These are phyloP conservation scores for Ceratorhiza oryzae-sativae DNA, from an alignment of 1,284 basidiomycete genomes.

Conservation along the genomic window DNA sequence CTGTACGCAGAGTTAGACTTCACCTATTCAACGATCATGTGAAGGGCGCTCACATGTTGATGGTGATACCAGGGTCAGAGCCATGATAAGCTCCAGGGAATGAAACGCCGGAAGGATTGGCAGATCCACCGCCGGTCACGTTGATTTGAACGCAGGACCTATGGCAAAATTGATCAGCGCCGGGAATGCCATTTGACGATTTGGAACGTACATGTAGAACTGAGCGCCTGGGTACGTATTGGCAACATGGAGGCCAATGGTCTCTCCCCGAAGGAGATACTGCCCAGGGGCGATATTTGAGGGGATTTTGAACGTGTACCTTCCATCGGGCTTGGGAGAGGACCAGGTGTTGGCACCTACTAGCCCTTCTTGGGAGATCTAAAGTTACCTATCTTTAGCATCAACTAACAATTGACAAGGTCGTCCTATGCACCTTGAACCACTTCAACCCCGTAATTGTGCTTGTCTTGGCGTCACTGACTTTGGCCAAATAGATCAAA, in stretches of 20 bases:
- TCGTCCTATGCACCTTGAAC: slow-evolving; percentile 27
- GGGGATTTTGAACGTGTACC: slow-evolving; percentile 61
- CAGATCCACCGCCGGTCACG: slow-evolving; percentile 37
- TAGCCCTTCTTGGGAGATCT: slow-evolving; percentile 35
- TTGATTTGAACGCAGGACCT: slow-evolving; percentile 31
- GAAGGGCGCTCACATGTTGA: neutral
- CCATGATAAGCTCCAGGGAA: slow-evolving; percentile 42
- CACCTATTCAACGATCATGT: neutral
- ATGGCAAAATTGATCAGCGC: neutral
- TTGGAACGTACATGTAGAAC: slow-evolving; percentile 38
- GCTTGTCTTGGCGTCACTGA: slow-evolving; percentile 28
- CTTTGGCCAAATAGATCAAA: slow-evolving; percentile 39
- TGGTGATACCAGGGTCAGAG: slow-evolving; percentile 43
- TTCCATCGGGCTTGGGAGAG: slow-evolving; percentile 49
- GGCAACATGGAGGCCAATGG: slow-evolving; percentile 50
- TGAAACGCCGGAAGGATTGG: slow-evolving; percentile 32
- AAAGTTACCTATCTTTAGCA: neutral
- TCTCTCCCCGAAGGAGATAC: slow-evolving; percentile 61
- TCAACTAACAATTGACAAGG: neutral
- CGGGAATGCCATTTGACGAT: neutral
- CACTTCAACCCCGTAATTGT: slow-evolving; percentile 37
- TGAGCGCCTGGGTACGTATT: slow-evolving; percentile 41
- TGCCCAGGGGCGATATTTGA: slow-evolving; percentile 58
- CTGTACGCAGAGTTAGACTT: slow-evolving; percentile 10
- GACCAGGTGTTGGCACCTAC: slow-evolving; percentile 13